Evolutionary conservation across 2,329 filamentous ascomycete species (phyloP), one percentile per base, ranked within the genome.

Genomic region (Davidsoniella australis): DNA sequence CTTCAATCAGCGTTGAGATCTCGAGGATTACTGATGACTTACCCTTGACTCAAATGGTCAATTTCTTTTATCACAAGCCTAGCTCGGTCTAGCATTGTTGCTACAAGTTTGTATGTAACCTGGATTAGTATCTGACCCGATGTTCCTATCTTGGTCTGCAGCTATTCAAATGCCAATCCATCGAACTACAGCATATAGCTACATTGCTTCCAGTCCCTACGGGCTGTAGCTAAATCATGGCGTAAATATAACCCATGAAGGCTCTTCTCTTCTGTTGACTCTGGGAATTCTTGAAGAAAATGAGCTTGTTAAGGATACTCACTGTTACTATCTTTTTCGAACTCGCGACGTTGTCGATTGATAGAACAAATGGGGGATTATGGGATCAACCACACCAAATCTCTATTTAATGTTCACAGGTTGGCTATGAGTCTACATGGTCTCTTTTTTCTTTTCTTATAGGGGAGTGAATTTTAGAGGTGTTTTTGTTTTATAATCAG

Each of bases 1-100:
- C 5, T 49, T 44, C 29, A 45, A 49, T 9, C 40, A 33, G 7
- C 47, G 47, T n/a, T 49, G 33, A 49, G n/a, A 9, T 5, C 12
- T 12, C 8, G 29, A 33, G 29, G 29, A 12, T 5, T 33, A 33
- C 9, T 12, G 9, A 33, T 12, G 29, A 33, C 12, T 33, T 33
- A 12, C 29, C 6, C 29, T 33, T 33, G 29, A 10, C 12, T 9
- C 9, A 2, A 33, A 33, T 33, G 6, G 3, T 9, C 29, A 33
- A 33, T 33, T 9, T 12, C 8, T 12, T 33, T 12, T 9, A 33
- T 12, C 12, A 33, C 29, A 2, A 10, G 29, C 29, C 2, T 10
- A 12, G 29, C 12, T 33, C 29, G 2, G 12, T 12, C 29, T 12
- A 33, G 29, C 12, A 10, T 33, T 12, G 12, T 33, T 33, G 8